Base-by-base conservation (phyloP, 2,329 filamentous ascomycete species). In the Venturia oleaginea region DNA sequence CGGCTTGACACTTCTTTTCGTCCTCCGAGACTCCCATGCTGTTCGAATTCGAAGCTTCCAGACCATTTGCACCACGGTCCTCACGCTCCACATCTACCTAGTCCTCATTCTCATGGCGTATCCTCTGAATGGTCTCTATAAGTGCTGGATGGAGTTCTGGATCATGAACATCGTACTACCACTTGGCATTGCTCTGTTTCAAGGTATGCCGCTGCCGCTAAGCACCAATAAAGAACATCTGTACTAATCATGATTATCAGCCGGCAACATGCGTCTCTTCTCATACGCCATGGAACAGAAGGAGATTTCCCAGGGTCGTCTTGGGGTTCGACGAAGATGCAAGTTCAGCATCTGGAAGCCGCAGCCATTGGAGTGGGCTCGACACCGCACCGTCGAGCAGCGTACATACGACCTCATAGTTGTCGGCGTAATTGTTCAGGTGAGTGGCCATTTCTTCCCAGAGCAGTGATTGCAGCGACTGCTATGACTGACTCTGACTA, bases 91-190 rank as follows among this genome's bases (percentile, higher is more conserved):
- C 66, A 68, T 80, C 63, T 76, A 75, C 24, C 76, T 79, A n/a
- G 72, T 76, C 13, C 71, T 80, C 32, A 77, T 78, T 8, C 59
- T 74, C 11, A 72, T 77, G 3, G 74, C 81, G 64, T 75, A 74
- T 55, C 71, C 72, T 6, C 70, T 72, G 15, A 75, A 75, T 66
- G 73, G 73, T 43, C 67, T 70, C 59, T 74, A 72, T 67, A 82
- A 84, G 0, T 83, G 83, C 62, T 75, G 79, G 24, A 77, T 78
- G 19, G 83, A 87, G 72, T 89, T 80, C 71, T 89, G 85, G 84
- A 80, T 86, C 72, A 89, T 89, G 86, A 81, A 83, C 67, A 77
- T 85, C 64, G 86, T 84, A 71, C 76, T 88, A 3, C 86, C 86
- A 13, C 81, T 85, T 59, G 86, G 86, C 30, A 84, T 89, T 64